phyloP scores from a whole-genome alignment of 176 grass and related monocot genomes.

The Oryza rufipogon region DNA sequence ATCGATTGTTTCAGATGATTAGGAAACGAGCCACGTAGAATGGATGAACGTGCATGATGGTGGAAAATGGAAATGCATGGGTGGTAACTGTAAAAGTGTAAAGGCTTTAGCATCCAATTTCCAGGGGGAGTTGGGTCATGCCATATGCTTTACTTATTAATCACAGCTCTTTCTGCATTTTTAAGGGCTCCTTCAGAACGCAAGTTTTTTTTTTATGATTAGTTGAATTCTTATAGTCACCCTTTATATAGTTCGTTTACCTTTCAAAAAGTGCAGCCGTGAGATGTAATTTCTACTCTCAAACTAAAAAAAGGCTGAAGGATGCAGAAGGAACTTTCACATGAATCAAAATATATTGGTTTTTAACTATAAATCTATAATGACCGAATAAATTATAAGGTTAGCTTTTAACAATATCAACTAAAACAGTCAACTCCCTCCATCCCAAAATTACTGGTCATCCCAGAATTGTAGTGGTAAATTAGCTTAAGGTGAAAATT shows the following conservation, averaged over 20 bases:
- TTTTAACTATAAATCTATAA: not conserved
- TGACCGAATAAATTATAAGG: not conserved
- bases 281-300: not conserved
- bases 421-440: not conserved
- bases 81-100: not conserved
- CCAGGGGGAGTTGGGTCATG: not conserved
- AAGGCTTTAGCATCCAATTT: not conserved
- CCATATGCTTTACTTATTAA: conserved; percentile 4
- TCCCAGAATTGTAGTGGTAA: too few species aligned
- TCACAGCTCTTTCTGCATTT: not conserved
- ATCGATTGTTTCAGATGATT: not conserved
- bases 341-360: not conserved
- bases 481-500: too few species aligned
- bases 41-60: not conserved
- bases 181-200: not conserved
- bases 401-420: not conserved
- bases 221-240: not conserved
- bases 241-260: not conserved
- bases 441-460: too few species aligned
- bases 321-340: too few species aligned
- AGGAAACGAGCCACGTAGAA: not conserved
- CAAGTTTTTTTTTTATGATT: not conserved
- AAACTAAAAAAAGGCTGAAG: not conserved
- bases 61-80: not conserved
- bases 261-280: not conserved